Base-by-base conservation (phyloP, 2,329 filamentous ascomycete genomes). In the Trichoderma atrobrunneum region DNA sequence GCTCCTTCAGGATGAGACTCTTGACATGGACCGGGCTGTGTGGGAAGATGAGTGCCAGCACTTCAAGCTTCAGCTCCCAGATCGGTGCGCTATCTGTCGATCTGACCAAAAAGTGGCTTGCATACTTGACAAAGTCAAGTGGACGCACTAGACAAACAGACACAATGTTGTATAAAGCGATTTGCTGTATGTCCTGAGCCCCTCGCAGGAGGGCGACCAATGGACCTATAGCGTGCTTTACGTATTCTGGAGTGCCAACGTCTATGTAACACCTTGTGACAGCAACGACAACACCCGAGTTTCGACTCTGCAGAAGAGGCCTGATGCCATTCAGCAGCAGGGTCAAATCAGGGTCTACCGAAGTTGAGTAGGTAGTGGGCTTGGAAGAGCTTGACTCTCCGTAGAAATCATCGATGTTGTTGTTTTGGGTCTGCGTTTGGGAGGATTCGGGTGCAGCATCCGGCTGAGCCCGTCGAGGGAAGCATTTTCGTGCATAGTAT, bases 121-220 rank as follows among this genome's bases (percentile, higher is more conserved):
- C 89, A 78, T 97, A 95, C 78, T 90, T 92, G 71, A 95, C 92
- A 80, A 99, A 99, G n/a, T 91, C 88, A 51, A 88, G 85, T 0
- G 96, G 94, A 18, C 89, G 86, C 32, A 87, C 85, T 12, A 98
- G 86, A 77, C 93, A 96, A 59, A 99, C 93, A n/a, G 94, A 92
- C 12, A 98, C 94, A 72, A 98, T 95, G 79, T 98, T 98, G 85
- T 95, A 95, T 21, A 99, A 87, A 1, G 94, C 95, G 51, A 97
- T 88, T 78, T 97, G 91, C 79, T 97, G 92, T 66, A 97, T 94
- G 79, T 98, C 95, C 73, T 93, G 90, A 0, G 94, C 90, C 14
- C 93, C 91, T 71, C 96, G 90, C 72, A 99, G 85, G 36, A 99
- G 88, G 18, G 95, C 94, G 24, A 98, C 87, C 30, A 99, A 84